Evolutionary conservation across 2,329 filamentous ascomycete species (phyloP), one percentile per base, ranked within the genome.

Genomic region (Plenodomus lindquistii): DNA sequence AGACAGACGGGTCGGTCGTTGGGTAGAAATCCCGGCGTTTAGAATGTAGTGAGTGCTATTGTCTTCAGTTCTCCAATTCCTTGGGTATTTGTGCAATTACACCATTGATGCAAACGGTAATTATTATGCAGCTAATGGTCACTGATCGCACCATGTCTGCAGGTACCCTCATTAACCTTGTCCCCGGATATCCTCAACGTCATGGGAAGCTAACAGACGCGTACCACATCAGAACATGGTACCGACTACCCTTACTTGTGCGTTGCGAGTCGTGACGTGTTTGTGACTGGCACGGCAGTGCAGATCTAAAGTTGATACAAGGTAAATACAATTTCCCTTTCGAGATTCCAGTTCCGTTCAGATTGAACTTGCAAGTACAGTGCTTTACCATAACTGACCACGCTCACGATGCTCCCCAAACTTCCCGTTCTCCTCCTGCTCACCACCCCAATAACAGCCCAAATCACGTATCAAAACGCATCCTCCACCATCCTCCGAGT

Each of bases 401-500:
- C 29, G 38, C 15, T 16, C 2, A n/a, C n/a, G 4, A 27, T 9
- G 9, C 22, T 19, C 16, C 22, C 16, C 22, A 27, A 15, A 24
- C 10, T 6, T 16, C 22, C 29, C 4, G 38, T 22, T 17, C 38
- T 40, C 10, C 9, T 18, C 10, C n/a, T n/a, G n/a, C n/a, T n/a
- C n/a, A n/a, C n/a, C n/a, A 24, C 34, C 17, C 22, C 19, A 2
- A 22, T 24, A 5, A 37, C 44, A 3, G 44, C 51, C 6, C 52
- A 57, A 47, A 31, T 54, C 16, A 54, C 55, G 2, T 56, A 50
- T 36, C 50, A 56, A 22, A 55, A 69, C 40, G 47, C 49, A 11
- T 63, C 65, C 15, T 48, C 54, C n/a, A 70, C 71, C 2, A 65
- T 66, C 27, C 56, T 80, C 1, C 68, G 76, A 27, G 66, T 74